Base-by-base conservation (phyloP, 345 rosid genomes). In the Corchorus capsularis region DNA sequence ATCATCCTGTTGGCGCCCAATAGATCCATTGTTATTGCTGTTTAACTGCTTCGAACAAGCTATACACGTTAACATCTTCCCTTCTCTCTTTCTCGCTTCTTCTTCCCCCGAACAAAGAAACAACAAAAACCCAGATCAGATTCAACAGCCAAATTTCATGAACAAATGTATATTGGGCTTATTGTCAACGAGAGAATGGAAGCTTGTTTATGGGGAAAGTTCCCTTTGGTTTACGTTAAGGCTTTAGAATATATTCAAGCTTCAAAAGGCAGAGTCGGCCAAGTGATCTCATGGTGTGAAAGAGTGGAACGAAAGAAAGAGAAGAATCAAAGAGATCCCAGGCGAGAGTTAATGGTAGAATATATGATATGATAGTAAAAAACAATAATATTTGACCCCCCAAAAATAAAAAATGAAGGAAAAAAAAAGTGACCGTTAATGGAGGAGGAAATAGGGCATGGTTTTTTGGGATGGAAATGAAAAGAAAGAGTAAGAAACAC, bases 31-130 rank as follows among this genome's bases (percentile, higher is more conserved):
- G 77, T 82, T 82, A 72, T 43, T 50, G 77, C 32, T 50, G 77
- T 78, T 79, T 46, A 81, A 84, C 83, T 88, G 91, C 92, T 92
- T 95, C n/a, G 97, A 83, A 78, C 98, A 93, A 20, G 92, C 85
- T 79, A 95, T 88, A 80, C 99, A 95, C 59, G 99, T 95, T 84
- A 95, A 80, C 99, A 95, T 95, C 83, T 75, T 71, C 79, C 62
- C 78, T 43, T 50, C 71, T 69, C 56, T 17, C 20, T 72, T 59
- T 19, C 65, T 67, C 15, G 43, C 79, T 50, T 39, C 32, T 46
- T 62, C 52, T 70, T 65, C 62, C 84, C 77, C 71, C 41, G 22
- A 65, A 41, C 4, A 62, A 62, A 65, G 72, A 67, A 61, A 63
- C 19, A 53, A 81, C 77, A 80, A 57, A 73, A 74, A 79, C 70